Conservation (phyloP, 371 early-diverging fungal genomes). For the Thermomucor indicae-seudaticae region DNA sequence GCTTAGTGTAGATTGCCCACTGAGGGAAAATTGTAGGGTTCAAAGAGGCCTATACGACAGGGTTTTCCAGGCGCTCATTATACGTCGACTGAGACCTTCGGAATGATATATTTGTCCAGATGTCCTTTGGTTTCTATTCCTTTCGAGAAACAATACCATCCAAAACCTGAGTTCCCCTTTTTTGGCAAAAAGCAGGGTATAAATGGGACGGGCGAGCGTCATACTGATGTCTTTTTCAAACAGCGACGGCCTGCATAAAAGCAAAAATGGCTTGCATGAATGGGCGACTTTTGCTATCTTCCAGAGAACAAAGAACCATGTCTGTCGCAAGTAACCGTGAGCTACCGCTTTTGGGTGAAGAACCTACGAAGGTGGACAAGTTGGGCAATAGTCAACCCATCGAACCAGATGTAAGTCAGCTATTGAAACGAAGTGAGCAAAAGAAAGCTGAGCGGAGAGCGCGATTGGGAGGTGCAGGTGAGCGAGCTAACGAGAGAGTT, state of each 20-base stretch:
- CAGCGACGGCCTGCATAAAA: not conserved
- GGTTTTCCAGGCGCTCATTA: too few relatives aligned
- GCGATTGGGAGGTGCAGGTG: constrained; percentile 3
- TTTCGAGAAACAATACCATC: too few relatives aligned
- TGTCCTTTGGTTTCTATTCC: too few relatives aligned
- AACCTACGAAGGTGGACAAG: constrained; percentile 24
- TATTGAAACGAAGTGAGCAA: not conserved
- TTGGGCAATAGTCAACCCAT: constrained; percentile 7
- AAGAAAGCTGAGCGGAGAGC: constrained; percentile 7
- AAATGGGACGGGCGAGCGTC: not conserved
- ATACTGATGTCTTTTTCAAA: not conserved
- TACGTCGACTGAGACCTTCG: too few relatives aligned
- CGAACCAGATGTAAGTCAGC: not conserved
- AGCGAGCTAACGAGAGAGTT: not conserved
- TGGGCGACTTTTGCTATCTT: not conserved
- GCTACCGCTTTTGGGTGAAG: constrained; percentile 13
- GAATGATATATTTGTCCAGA: too few relatives aligned
- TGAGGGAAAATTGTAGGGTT: too few relatives aligned
- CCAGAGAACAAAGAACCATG: not conserved
- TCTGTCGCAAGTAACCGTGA: not conserved
- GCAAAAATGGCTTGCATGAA: not conserved
- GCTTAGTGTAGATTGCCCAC: too few relatives aligned
- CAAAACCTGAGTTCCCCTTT: too few relatives aligned
- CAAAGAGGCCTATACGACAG: too few relatives aligned
- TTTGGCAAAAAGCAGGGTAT: too few relatives aligned